Base-by-base conservation (phyloP, 768 basidiomycete genomes). In the Russula dissimulans region DNA sequence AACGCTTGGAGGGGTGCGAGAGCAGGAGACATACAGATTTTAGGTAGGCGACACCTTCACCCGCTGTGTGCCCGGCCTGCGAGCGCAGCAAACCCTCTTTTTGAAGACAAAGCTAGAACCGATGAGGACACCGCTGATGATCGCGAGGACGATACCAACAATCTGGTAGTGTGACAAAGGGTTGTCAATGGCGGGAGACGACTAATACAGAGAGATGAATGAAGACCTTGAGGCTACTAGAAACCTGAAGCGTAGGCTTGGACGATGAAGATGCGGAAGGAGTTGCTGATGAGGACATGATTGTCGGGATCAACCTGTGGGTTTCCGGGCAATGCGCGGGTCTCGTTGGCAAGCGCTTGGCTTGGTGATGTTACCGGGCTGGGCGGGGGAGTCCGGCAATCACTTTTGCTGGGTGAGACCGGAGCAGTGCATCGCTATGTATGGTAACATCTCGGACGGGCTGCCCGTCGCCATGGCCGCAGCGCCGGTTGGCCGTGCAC, bases 21-120 rank as follows among this genome's bases (percentile, higher is more conserved):
- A 56, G 12, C 5, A 26, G 26, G 34, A 42, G 22, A 77, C 88
- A 72, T 71, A 91, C 89, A 69, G 89, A 91, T 76, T 95, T 97
- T 69, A 98, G 83, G 76, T 98, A 99, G 12, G 82, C 91, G 60
- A 95, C 92, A 34, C 95, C 95, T 70, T 91, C 88, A 57, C 89
- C 89, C 3, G 86, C 81, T 43, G 74, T 72, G 60, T 87, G 85
- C 65, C 89, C 92, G 61, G 88, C 87, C 77, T 90, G 89, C 70
- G 86, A 83, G 72, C 84, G 79, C 55, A 92, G 70, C 18, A 92
- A 77, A 9, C 90, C 95, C 92, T 97, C 81, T 99, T 99, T 84
- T 99, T 99, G 77, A 99, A 87, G 3, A 98, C 95, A 72, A 97
- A 98, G 67, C 86, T 88, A 43, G 82, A 81, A 5, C 95, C 97